phyloP scores from a whole-genome alignment of 495 filamentous ascomycete genomes.

The Aspergillus kassunensis region DNA sequence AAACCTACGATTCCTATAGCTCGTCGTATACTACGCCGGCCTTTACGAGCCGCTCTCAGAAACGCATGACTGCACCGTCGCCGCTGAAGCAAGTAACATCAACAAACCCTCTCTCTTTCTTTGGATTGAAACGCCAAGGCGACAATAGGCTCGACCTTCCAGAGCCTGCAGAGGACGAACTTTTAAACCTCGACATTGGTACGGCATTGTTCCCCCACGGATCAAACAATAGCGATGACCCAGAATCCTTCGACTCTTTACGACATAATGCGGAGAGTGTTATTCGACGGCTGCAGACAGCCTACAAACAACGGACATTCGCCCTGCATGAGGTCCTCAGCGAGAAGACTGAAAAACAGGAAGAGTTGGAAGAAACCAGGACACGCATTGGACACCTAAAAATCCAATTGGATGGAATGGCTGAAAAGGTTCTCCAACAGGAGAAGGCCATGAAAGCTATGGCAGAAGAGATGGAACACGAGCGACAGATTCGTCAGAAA shows the following conservation, averaged over 20 bases:
- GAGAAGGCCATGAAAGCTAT: constrained; percentile 61
- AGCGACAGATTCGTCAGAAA: constrained; percentile 51
- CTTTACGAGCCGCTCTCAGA: constrained; percentile 27
- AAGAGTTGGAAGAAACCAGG: constrained; percentile 73
- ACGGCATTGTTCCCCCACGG: constrained; percentile 59
- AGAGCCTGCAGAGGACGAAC: constrained; percentile 53
- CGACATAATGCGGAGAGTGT: constrained; percentile 64
- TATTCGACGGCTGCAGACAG: constrained; percentile 61
- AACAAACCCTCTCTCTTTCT: constrained; percentile 36
- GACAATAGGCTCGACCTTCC: constrained; percentile 23
- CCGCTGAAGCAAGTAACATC: constrained; percentile 31
- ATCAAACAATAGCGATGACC: constrained; percentile 51
- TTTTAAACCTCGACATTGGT: constrained; percentile 61
- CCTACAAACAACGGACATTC: constrained; percentile 61
- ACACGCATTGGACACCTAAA: constrained; percentile 63
- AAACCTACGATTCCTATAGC: constrained; percentile 12
- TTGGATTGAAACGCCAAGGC: constrained; percentile 33
- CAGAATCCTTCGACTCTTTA: constrained; percentile 66
- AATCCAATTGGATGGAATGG: constrained; percentile 73
- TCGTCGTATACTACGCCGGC: constrained; percentile 17
- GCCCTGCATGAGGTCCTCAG: constrained; percentile 55
- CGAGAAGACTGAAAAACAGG: constrained; percentile 60
- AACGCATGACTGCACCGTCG: constrained; percentile 31
- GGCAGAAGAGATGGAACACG: constrained; percentile 58
- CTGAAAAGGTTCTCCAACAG: constrained; percentile 60